phyloP scores from a whole-genome alignment of 2,329 filamentous ascomycete species.

The Fusarium azukiicola region DNA sequence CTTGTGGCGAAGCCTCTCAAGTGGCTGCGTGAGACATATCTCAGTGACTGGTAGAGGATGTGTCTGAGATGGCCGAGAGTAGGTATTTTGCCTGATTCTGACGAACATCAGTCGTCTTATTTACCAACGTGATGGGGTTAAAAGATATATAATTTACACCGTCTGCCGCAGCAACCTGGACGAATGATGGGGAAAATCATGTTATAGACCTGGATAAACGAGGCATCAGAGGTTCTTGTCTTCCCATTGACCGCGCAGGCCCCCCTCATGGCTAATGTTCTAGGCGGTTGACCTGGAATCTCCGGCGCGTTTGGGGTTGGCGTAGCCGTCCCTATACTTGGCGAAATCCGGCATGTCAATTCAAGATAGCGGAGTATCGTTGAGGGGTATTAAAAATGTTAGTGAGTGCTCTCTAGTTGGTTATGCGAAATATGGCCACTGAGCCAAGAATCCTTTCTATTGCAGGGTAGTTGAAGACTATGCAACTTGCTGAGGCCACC shows the following conservation, averaged over 20 bases:
- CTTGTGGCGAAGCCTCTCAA: background rate
- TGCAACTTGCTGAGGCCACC: background rate
- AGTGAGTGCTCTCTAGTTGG: background rate
- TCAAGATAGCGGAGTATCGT: background rate
- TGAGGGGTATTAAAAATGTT: background rate
- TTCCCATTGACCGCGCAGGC: background rate
- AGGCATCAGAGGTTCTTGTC: background rate
- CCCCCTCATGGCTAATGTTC: background rate
- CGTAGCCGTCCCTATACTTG: background rate
- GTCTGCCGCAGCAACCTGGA: no score
- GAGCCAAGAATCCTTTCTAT: background rate
- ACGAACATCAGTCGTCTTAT: no score
- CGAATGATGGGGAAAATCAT: no score
- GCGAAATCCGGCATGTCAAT: background rate
- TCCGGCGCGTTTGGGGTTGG: background rate
- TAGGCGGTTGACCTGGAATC: background rate
- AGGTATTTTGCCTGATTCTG: no score
- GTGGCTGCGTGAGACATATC: background rate
- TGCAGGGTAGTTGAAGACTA: background rate
- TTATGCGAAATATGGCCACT: background rate
- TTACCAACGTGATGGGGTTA: no score
- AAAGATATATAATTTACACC: no score
- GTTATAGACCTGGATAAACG: no score
- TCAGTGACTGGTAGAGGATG: background rate
- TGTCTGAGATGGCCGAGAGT: no score